Evolutionary conservation across 2,329 filamentous ascomycete species (phyloP).

Genomic region (Zasmidium citrigriseum): DNA sequence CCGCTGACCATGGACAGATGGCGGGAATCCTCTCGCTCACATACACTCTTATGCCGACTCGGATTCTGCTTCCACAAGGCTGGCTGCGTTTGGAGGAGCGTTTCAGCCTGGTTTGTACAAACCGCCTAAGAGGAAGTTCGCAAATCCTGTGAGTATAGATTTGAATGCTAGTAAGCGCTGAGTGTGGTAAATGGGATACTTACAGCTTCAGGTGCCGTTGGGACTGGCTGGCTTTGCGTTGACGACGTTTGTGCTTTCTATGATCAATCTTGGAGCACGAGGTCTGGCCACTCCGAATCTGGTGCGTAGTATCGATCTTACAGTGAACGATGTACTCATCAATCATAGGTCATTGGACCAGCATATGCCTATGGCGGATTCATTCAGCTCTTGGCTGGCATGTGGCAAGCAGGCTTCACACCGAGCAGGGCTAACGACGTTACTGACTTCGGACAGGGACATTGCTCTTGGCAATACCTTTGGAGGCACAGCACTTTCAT

Average conservation of each 20-base stretch:
- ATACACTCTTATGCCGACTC: background rate
- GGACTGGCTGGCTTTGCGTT: constrained; percentile 9
- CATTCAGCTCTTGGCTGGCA: constrained; percentile 5
- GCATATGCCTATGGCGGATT: constrained; percentile 7
- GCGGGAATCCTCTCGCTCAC: constrained; percentile 10
- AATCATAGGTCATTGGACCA: constrained; percentile 5
- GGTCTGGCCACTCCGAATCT: constrained; percentile 1
- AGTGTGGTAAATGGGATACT: background rate
- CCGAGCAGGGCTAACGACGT: too few relatives aligned
- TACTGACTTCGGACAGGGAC: background rate
- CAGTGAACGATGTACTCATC: too few relatives aligned
- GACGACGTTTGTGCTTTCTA: constrained; percentile 7
- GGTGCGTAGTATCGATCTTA: too few relatives aligned
- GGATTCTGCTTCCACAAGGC: background rate
- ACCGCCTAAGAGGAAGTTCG: constrained; percentile 1
- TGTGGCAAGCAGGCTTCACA: constrained; percentile 1
- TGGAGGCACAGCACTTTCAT: constrained; percentile 7
- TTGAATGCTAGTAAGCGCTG: background rate
- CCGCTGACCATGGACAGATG: background rate
- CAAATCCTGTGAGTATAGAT: background rate
- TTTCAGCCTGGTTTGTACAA: constrained; percentile 10
- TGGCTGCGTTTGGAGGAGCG: constrained; percentile 8
- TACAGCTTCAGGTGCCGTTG: constrained; percentile 4
- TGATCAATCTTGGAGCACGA: constrained; percentile 6
- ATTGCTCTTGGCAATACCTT: constrained; percentile 8